Percentiles rank a stretch among this genome's conserved stretches.
Conservation (phyloP, 257 asterid genomes). For the Solanum megistacrolobum region DNA sequence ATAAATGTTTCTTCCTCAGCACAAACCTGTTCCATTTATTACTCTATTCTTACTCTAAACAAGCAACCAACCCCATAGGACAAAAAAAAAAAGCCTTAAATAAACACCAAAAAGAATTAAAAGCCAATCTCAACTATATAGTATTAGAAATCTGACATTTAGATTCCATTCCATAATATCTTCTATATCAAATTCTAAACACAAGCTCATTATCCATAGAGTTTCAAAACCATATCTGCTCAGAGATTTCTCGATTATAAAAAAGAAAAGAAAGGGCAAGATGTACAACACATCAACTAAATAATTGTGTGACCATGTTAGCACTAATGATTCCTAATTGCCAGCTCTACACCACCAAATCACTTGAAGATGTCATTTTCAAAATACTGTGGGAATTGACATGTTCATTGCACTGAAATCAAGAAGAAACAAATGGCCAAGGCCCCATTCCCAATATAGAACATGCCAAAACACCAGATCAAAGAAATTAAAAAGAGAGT, state of each 20-base stretch:
- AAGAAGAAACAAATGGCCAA: slow-evolving; percentile 4
- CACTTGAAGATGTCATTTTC: neutral
- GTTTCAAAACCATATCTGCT: neutral
- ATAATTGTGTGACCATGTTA: neutral
- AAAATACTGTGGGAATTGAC: neutral
- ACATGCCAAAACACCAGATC: slow-evolving; percentile 5
- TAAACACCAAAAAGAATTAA: neutral
- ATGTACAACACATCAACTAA: neutral
- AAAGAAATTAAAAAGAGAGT: neutral
- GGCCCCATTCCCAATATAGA: slow-evolving; percentile 6
- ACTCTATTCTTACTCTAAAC: neutral
- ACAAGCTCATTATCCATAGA: neutral
- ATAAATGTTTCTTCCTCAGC: neutral
- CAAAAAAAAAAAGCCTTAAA: neutral
- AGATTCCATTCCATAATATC: neutral
- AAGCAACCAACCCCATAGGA: neutral
- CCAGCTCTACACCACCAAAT: neutral
- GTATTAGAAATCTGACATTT: neutral
- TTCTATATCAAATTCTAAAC: neutral
- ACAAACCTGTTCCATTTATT: neutral
- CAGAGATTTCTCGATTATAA: neutral
- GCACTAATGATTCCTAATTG: neutral
- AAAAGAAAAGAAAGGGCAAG: neutral
- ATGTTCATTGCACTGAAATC: slow-evolving; percentile 1
- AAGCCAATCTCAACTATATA: neutral